Evolutionary conservation across 805 yeast genomes (phyloP), one percentile per base, ranked within the genome.

Genomic region (Blastobotrys robertii): DNA sequence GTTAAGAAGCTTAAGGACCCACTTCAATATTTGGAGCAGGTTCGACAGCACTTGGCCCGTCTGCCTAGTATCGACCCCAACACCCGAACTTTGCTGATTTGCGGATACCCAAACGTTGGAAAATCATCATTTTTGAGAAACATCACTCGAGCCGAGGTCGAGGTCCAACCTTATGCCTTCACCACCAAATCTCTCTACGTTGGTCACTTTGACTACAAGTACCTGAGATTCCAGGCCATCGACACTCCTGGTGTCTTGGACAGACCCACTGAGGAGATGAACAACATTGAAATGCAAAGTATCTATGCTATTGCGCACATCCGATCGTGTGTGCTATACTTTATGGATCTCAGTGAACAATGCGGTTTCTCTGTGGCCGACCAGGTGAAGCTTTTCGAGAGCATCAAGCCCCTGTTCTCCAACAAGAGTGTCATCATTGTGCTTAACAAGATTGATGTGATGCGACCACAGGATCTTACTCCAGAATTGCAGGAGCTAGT

Each of bases 61-160:
- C 73, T 92, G 57, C 99, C 99, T 47, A 77, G 90, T 53, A 92
- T 92, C 63, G 98, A 92, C 66, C 99, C 99, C 61, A 92, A 92
- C 68, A 92, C 99, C 44, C 83, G 99, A 72, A 92, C 99, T 16
- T 71, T 92, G 55, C 74, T 92, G 58, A 90, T 92, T 59, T 92
- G 99, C 70, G 99, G 99, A 49, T 92, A 92, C 68, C 99, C 99
- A 44, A 92, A 92, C 66, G 99, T 92, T 48, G 99, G 99, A 69
- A 92, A 92, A 68, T 92, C 98, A 10, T 86, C 96, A 11, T 92
- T 92, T 68, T 74, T 92, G 65, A 75, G 79, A 60, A 78, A 92
- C 64, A 84, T 92, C 67, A 92, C 99, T 50, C 84, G 94, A 58
- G 97, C 97, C 33, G 97, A 92, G 58, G 99, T 92, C 46, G 99